Percentiles rank a stretch among this genome's conserved stretches.
phyloP scores from a whole-genome alignment of 2,329 filamentous ascomycete species.

The Fulvia fulva region DNA sequence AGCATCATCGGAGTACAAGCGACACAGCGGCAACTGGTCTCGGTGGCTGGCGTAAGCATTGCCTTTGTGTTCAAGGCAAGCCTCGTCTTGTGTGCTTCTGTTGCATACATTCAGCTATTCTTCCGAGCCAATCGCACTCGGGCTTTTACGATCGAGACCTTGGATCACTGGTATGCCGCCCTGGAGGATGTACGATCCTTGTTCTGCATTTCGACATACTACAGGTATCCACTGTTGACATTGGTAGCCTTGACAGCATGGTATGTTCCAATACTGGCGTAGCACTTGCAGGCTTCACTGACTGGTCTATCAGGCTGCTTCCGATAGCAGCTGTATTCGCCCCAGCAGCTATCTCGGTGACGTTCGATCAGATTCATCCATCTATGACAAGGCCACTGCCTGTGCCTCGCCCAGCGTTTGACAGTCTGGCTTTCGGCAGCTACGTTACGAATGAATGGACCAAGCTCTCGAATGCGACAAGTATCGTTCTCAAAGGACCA shows the following conservation, averaged over 20 bases:
- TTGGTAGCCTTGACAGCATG: conserved; percentile 11
- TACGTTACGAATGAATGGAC: too few relatives aligned
- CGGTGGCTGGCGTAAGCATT: conserved; percentile 13
- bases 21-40: conserved; percentile 17
- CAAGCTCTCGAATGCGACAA: too few relatives aligned
- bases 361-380: conserved; percentile 10
- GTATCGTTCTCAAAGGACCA: too few relatives aligned
- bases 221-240: conserved; percentile 10
- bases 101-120: conserved; percentile 17
- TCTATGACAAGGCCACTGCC: too few relatives aligned
- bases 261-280: neutral
- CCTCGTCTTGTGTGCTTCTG: conserved; percentile 11
- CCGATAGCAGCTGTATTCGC: conserved; percentile 12
- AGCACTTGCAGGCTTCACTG: neutral
- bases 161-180: conserved; percentile 14
- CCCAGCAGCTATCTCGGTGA: conserved; percentile 9
- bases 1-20: conserved; percentile 7
- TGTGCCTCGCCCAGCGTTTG: too few relatives aligned
- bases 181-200: conserved; percentile 9
- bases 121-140: conserved; percentile 5
- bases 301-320: conserved; percentile 1
- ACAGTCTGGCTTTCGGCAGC: too few relatives aligned
- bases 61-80: conserved; percentile 17
- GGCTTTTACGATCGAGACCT: conserved; percentile 1
- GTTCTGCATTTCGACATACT: conserved; percentile 1